Percentiles rank a stretch among this genome's conserved stretches.
These are phyloP conservation scores for Chaetomiaceae sp. DNA, from an alignment of 2,329 filamentous ascomycete species.

Conservation along the genomic window DNA sequence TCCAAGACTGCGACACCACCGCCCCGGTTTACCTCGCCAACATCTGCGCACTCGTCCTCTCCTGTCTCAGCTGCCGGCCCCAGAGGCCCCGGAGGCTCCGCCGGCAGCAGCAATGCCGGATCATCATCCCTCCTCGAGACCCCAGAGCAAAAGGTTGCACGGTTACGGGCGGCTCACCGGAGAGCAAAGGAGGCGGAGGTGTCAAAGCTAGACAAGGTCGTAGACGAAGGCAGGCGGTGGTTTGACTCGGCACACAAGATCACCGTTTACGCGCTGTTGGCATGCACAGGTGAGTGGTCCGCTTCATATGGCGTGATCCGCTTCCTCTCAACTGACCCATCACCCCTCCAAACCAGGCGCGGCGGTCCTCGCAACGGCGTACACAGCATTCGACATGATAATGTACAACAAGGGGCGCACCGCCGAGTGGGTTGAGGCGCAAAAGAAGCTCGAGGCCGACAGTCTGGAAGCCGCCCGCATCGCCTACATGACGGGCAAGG, in stretches of 20 bases:
- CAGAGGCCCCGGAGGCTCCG: background rate
- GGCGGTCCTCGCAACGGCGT: constrained; percentile 51
- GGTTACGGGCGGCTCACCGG: constrained; percentile 62
- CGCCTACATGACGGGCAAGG: constrained; percentile 55
- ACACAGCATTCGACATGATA: constrained; percentile 59
- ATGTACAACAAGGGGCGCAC: constrained; percentile 56
- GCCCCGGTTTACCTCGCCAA: constrained; percentile 23
- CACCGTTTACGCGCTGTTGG: constrained; percentile 50
- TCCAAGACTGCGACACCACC: constrained; percentile 45
- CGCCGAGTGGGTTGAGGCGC: constrained; percentile 52
- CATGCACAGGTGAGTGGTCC: constrained; percentile 48
- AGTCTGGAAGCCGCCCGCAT: constrained; percentile 53
- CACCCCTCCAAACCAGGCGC: constrained; percentile 28
- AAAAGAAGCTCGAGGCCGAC: constrained; percentile 50
- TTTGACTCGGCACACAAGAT: constrained; percentile 54
- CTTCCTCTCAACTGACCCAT: background rate
- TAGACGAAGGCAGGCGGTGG: constrained; percentile 44
- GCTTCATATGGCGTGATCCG: background rate
- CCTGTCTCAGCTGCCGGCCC: background rate
- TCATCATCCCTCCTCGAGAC: constrained; percentile 45
- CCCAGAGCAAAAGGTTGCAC: constrained; percentile 63
- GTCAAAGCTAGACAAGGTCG: constrained; percentile 47
- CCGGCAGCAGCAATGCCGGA: constrained; percentile 17
- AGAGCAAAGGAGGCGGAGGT: constrained; percentile 58
- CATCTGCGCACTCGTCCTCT: background rate